Percentiles rank a stretch among this genome's conserved stretches.
These are phyloP conservation scores for Tanacetum coccineum DNA, from an alignment of 129 eudicot genomes.

Conservation along the genomic window DNA sequence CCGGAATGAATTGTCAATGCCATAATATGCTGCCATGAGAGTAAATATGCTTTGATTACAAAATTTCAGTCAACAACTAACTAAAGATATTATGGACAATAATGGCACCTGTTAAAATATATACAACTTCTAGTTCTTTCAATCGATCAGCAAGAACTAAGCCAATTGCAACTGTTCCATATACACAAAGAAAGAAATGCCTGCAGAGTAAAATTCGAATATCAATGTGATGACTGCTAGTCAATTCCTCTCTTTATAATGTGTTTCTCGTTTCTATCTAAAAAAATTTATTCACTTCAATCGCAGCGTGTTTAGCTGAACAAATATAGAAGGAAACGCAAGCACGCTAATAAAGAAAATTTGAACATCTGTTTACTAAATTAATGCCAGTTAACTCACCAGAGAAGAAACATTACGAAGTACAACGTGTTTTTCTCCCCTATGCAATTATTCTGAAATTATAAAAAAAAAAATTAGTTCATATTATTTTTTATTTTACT, in stretches of 20 bases:
- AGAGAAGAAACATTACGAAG: slow-evolving; percentile 81
- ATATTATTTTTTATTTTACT: background rate
- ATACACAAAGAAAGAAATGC: slow-evolving; percentile 88
- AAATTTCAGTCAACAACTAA: background rate
- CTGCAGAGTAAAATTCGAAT: slow-evolving; percentile 41
- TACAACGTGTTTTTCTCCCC: slow-evolving; percentile 91
- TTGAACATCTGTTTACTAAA: background rate
- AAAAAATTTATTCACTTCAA: slow-evolving; percentile 9
- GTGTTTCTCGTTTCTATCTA: too few species aligned
- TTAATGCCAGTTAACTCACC: slow-evolving; percentile 51
- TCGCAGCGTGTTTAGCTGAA: background rate
- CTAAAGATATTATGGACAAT: slow-evolving; percentile 10
- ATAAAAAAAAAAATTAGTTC: slow-evolving; percentile 18
- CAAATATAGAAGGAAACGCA: background rate
- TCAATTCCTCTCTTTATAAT: too few species aligned
- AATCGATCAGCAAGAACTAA: slow-evolving; percentile 83
- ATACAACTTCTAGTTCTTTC: slow-evolving; percentile 64
- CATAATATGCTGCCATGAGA: slow-evolving; percentile 74
- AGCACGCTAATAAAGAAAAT: background rate
- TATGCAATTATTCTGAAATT: slow-evolving; percentile 91
- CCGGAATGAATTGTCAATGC: slow-evolving; percentile 65
- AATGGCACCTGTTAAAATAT: slow-evolving; percentile 67
- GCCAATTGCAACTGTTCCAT: slow-evolving; percentile 73
- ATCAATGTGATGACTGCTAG: slow-evolving; percentile 1
- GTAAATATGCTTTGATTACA: background rate